Base-by-base conservation (phyloP, 176 grass and related monocot species). In the Phragmites australis region DNA sequence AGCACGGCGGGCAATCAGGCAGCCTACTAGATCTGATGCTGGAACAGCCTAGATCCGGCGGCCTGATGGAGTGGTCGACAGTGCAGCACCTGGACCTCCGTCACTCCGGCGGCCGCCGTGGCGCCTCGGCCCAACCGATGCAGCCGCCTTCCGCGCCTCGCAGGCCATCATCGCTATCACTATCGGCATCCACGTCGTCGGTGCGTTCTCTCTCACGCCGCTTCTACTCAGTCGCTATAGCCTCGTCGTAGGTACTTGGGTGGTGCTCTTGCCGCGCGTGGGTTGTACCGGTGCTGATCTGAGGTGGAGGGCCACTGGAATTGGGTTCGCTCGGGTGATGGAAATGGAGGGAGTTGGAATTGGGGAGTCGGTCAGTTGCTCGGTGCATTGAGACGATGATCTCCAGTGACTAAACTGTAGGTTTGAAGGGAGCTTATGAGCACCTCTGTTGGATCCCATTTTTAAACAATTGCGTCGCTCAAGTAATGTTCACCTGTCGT, bases 11-110 rank as follows among this genome's bases (percentile, higher is more conserved):
- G 39, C 71, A 46, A 42, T 26, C 63, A 11, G 47, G 30, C 78
- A 68, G 87, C 46, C 27, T 32, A 26, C 17, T 46, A 21, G 30
- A 85, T 76, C 87, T 71, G 84, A 78, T 71, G 54, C 37, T 55
- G n/a, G 67, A 74, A 15, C 18, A 14, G 23, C 9, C 52, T 59
- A 56, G 78, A 83, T 70, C 72, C 56, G 43, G 42, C 29, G 27
- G 68, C 6, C 6, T 82, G 74, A 91, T 95, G 92, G 92, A 91
- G 83, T 95, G 96, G 96, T 74, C 86, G 72, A 95, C 92, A 84
- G 90, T 99, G 81, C 96, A 99, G 75, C 96, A 99, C 81, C 76
- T 99, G 82, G 96, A 99, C 61, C 88, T 99, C 59, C 88, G 96
- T 71, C 96, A 99, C 84, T 87, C 93, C 48, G 96, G 92, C 50